These are phyloP conservation scores for Penicillium sp. DNA, from an alignment of 2,329 filamentous ascomycete species.

Conservation along the genomic window DNA sequence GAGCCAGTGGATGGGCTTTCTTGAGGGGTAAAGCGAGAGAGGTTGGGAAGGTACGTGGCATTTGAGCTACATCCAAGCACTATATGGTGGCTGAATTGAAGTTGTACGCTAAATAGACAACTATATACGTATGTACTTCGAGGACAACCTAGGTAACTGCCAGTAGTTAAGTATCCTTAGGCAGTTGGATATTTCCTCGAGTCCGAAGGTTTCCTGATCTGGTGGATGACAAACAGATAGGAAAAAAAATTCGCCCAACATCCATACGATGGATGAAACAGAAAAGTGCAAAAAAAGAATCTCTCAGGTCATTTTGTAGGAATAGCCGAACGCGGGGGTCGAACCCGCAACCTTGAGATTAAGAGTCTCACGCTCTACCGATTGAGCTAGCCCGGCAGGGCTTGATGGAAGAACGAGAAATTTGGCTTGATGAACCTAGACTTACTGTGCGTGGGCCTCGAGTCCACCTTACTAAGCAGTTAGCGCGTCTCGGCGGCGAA, in stretches of 20 bases:
- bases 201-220: no score
- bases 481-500: conserved; percentile 22
- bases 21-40: background rate
- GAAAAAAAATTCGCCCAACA: no score
- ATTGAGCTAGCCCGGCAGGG: conserved; percentile 48
- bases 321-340: conserved; percentile 41
- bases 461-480: conserved; percentile 14
- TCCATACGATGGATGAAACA: no score
- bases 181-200: no score
- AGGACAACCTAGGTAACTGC: no score
- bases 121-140: background rate
- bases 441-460: background rate
- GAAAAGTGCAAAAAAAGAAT: conserved; percentile 7
- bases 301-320: conserved; percentile 15
- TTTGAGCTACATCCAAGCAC: background rate
- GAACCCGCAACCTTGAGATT: conserved; percentile 43
- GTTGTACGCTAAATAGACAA: background rate
- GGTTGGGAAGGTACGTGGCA: background rate
- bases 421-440: background rate
- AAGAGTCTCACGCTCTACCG: conserved; percentile 51
- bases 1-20: background rate
- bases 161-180: no score
- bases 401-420: conserved; percentile 3
- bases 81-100: background rate
- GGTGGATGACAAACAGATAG: no score